Base-by-base conservation (phyloP, 352 stramenopile species). In the Pythium chondricola region DNA sequence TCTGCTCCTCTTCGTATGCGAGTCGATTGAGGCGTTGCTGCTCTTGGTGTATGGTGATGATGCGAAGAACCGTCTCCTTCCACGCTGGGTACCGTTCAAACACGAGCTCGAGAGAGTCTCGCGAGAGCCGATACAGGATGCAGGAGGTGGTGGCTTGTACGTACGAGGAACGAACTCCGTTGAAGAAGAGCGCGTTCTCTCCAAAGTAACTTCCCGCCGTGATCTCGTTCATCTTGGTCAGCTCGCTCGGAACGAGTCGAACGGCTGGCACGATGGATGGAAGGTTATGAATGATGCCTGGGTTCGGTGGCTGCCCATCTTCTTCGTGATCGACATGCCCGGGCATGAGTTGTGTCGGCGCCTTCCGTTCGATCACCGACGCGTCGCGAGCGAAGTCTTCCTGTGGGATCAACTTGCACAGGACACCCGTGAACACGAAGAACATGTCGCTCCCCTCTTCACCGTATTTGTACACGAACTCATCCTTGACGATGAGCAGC, bases 371-470 rank as follows among this genome's bases (percentile, higher is more conserved):
- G 9, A 82, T 27, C 9, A 68, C 20, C 2, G 62, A 64, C 5
- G 56, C 42, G 1, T 59, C 59, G 11, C 59, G 56, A 14, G 61
- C 18, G 25, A 65, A 69, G 27, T 70, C 65, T 8, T 84, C 65
- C 0, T 47, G 63, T 6, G 70, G 68, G 2, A 84, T 35, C 20
- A 86, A 31, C 0, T 63, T 72, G 18, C 76, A 65, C 20, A 90
- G 40, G 4, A 76, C 24, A 8, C 78, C 75, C 14, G 74, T 73
- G 47, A 84, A 90, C 0, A 90, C 74, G 24, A 90, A 88, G 43
- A 69, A 88, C 75, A 90, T 90, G 37, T 88, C 75, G 18, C 60
- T 74, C 6, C 75, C 75, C 56, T 79, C 50, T 45, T 90, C 73
- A 5, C 67, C 68, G 18, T 71, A 79, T 26, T 64, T 73, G 61